phyloP scores from a whole-genome alignment of 1,284 basidiomycete genomes.

The Ceratobasidium papillatum region DNA sequence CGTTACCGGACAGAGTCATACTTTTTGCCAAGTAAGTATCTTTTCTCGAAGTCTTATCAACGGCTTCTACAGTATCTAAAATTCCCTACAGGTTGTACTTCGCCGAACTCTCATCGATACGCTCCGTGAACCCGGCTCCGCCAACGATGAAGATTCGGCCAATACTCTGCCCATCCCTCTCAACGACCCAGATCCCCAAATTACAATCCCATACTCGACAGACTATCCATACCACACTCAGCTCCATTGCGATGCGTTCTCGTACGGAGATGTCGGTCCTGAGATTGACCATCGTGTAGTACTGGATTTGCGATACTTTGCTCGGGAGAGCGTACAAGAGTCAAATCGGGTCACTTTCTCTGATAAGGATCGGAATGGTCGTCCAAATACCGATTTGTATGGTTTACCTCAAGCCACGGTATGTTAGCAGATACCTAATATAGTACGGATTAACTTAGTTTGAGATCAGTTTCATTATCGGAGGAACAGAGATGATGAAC shows the following conservation, averaged over 20 bases:
- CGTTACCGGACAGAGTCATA: constrained; percentile 21
- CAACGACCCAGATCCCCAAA: constrained; percentile 52
- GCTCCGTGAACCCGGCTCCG: not conserved
- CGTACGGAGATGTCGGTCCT: constrained; percentile 49
- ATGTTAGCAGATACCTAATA: not conserved
- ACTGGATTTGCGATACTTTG: constrained; percentile 48
- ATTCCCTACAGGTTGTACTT: not conserved
- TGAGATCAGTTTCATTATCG: not conserved
- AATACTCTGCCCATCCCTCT: constrained; percentile 45
- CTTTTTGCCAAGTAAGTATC: constrained; percentile 37
- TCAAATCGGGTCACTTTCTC: constrained; percentile 49
- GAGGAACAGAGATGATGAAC: not conserved
- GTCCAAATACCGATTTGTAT: constrained; percentile 48
- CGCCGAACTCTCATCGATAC: constrained; percentile 3
- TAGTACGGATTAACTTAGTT: not conserved
- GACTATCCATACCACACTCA: constrained; percentile 49
- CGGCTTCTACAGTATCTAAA: not conserved
- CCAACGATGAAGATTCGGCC: not conserved
- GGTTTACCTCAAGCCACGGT: constrained; percentile 54
- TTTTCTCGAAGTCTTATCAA: not conserved
- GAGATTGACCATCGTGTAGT: constrained; percentile 47
- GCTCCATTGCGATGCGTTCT: constrained; percentile 53
- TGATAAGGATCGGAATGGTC: constrained; percentile 25
- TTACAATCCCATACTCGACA: constrained; percentile 47
- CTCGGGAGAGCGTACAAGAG: constrained; percentile 41